Evolutionary conservation across 108 stramenopile genomes (phyloP), one percentile per base, ranked within the genome.

Genomic region (Stephanodiscus minutulus): DNA sequence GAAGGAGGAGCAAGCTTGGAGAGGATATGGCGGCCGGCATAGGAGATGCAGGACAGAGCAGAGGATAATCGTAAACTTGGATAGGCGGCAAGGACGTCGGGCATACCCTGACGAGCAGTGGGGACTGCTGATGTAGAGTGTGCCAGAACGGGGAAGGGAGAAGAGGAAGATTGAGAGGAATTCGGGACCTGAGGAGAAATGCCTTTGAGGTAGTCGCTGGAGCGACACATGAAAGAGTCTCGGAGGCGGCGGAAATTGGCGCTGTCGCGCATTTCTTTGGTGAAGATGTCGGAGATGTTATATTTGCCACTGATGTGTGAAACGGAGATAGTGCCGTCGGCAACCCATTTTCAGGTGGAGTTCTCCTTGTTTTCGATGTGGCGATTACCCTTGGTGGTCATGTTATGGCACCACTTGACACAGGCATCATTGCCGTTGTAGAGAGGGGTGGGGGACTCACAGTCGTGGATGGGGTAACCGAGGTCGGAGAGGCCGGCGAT

Each of bases 391-490:
- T 61, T 63, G 61, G 47, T 61, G 0, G 61, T 63, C 7, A 61
- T 48, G 7, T 61, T 52, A 12, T 46, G 2, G 35, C 59, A 39
- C 70, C 50, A 72, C 7, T 61, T 24, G 11, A 72, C 61, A 7
- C 55, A 56, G 28, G 61, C 70, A 54, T 72, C 18, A 61, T 72
- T 72, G 39, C 62, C 13, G 33, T 72, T 62, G 61, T 72, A 63
- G 7, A 72, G 21, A 5, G 7, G 8, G 0, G 56, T 72, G 22
- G 37, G 2, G 10, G 37, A 3, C 0, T 35, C 2, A 15, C 4
- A 35, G 43, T 72, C 61, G 6, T 20, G 1, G n/a, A 72, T 50
- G 36, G 37, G 3, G 63, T n/a, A n/a, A n/a, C n/a, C n/a, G 22
- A 28, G 33, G 61, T 18, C 61, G 61, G 22, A 55, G 22, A 13